Evolutionary conservation across 495 filamentous ascomycete species (phyloP).

Genomic region (Hypoxylon crocopeplum): DNA sequence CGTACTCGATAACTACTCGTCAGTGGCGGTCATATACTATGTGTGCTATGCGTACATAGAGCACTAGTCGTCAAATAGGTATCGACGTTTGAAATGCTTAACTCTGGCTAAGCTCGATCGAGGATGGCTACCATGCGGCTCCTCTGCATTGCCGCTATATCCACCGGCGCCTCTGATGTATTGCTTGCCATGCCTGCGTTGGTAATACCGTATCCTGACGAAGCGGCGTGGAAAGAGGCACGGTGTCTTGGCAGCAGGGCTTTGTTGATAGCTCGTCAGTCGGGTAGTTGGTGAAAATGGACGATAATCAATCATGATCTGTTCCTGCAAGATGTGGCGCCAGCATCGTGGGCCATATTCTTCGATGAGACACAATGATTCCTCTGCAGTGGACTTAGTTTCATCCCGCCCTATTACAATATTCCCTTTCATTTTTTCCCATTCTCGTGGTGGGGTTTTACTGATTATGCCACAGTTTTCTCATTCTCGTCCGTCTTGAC

Average conservation of each 20-base stretch:
- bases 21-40: constrained; percentile 18
- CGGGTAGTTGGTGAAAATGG: not conserved
- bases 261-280: not conserved
- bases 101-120: constrained; percentile 15
- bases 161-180: not conserved
- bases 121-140: constrained; percentile 29
- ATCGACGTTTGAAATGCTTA: constrained; percentile 10
- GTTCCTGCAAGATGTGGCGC: constrained; percentile 8
- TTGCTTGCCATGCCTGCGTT: not conserved
- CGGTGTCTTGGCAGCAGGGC: not conserved
- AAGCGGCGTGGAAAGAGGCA: not conserved
- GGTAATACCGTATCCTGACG: not conserved
- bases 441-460: constrained; percentile 29
- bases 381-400: constrained; percentile 17
- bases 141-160: constrained; percentile 11
- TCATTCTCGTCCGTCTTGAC: constrained; percentile 32
- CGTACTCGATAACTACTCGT: constrained; percentile 25
- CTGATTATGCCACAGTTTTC: constrained; percentile 27
- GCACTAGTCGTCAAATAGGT: too few relatives aligned
- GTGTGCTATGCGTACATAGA: too few relatives aligned
- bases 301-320: constrained; percentile 11
- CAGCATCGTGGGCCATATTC: constrained; percentile 9
- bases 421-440: constrained; percentile 30
- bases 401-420: constrained; percentile 27
- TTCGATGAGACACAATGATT: constrained; percentile 30